These are phyloP conservation scores for Waltergamsia citrina DNA, from an alignment of 2,329 filamentous ascomycete genomes.

Conservation along the genomic window DNA sequence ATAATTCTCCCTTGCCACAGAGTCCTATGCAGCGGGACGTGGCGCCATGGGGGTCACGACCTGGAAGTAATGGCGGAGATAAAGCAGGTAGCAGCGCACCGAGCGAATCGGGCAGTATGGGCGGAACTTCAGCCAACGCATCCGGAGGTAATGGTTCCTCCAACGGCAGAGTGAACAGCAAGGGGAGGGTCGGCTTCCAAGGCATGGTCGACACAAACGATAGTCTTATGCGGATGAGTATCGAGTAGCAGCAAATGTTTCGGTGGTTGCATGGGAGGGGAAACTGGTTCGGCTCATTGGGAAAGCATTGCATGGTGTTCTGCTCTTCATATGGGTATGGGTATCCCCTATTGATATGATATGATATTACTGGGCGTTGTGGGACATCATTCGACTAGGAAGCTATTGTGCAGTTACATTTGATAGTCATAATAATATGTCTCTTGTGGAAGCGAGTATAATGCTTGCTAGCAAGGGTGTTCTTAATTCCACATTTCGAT, in stretches of 20 bases:
- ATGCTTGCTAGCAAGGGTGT: too few relatives aligned
- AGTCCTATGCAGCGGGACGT: constrained; percentile 68
- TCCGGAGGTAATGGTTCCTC: constrained; percentile 21
- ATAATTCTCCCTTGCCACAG: constrained; percentile 82
- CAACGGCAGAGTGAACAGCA: too few relatives aligned
- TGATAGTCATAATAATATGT: too few relatives aligned
- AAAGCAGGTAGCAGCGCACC: constrained; percentile 41
- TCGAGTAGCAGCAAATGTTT: constrained; percentile 48
- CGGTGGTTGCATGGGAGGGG: background rate
- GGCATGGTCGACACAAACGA: constrained; percentile 96
- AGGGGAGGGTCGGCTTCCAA: constrained; percentile 68
- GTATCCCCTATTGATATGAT: too few relatives aligned
- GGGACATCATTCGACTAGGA: too few relatives aligned
- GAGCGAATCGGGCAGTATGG: constrained; percentile 38
- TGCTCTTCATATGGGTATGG: background rate
- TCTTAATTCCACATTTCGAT: too few relatives aligned
- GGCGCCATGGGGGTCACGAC: constrained; percentile 62
- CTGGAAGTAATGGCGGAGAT: constrained; percentile 51
- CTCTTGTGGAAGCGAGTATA: too few relatives aligned
- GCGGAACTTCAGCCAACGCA: too few relatives aligned
- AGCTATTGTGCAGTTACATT: too few relatives aligned
- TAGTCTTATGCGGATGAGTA: constrained; percentile 93
- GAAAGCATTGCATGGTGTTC: constrained; percentile 6
- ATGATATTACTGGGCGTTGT: too few relatives aligned
- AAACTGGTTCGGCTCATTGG: too few relatives aligned